Conservation (phyloP, 768 basidiomycete species). For the Boletus patriciae region DNA sequence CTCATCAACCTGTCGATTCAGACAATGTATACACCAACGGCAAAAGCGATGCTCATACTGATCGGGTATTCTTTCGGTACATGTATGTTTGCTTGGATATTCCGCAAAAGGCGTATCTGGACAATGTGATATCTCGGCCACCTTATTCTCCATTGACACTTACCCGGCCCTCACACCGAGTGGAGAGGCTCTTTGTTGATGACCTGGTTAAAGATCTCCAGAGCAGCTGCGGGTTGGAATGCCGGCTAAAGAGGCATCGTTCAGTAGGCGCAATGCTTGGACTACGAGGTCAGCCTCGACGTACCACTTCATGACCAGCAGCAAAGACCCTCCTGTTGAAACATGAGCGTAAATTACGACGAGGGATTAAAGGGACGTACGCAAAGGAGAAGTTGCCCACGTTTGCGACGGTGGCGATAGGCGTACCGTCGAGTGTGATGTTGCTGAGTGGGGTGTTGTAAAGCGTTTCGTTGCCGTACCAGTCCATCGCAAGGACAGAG, state of each 20-base stretch:
- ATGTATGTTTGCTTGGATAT: slow-evolving; percentile 63
- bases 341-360: not conserved
- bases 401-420: slow-evolving; percentile 63
- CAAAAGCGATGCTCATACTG: slow-evolving; percentile 58
- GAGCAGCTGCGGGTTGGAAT: not conserved
- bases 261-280: not conserved
- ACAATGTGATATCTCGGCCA: slow-evolving; percentile 11
- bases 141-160: not conserved
- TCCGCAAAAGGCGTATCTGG: slow-evolving; percentile 39
- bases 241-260: slow-evolving; percentile 41
- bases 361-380: slow-evolving; percentile 37
- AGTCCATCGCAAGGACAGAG: slow-evolving; percentile 45
- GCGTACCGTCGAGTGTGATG: slow-evolving; percentile 53
- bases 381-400: slow-evolving; percentile 62
- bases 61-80: slow-evolving; percentile 55
- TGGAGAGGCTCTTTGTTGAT: slow-evolving; percentile 42
- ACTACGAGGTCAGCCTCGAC: slow-evolving; percentile 17
- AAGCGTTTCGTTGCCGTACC: slow-evolving; percentile 44
- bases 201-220: slow-evolving; percentile 47
- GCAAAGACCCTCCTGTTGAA: slow-evolving; percentile 49
- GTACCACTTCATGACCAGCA: slow-evolving; percentile 63
- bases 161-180: too few species aligned
- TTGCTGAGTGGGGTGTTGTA: slow-evolving; percentile 45
- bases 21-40: slow-evolving; percentile 75
- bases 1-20: slow-evolving; percentile 73